Evolutionary conservation across 495 filamentous ascomycete species (phyloP), one percentile per base, ranked within the genome.

Genomic region (Aspergillus funiculosus): DNA sequence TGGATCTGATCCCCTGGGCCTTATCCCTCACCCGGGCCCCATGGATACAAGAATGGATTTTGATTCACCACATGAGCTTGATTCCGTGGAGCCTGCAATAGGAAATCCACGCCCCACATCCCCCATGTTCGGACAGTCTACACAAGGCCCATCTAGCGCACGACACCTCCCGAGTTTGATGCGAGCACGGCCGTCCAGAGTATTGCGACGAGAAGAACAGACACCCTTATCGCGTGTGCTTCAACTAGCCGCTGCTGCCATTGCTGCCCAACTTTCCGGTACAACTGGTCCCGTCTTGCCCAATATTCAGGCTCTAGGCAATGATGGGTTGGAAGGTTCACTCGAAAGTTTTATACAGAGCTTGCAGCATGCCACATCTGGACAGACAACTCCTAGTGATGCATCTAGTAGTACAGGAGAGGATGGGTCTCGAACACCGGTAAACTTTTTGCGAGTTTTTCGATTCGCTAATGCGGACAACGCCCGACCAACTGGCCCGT

Each of bases 381-480:
- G 67, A 11, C 71, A 72, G 39, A 50, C 68, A 30, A 50, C 62
- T 21, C 27, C 64, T 30, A 61, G 54, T 9, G 64, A 68, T 30
- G 39, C 59, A 32, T 46, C 63, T 5, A 60, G 56, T 26, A 36
- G 50, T n/a, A 15, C 46, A 42, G 53, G 46, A 13, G 56, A 54
- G n/a, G 58, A 61, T 21, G 47, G 35, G 34, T 39, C 69, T 26
- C 56, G 68, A 9, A 62, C 73, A 22, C 75, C 78, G 2, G 65
- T 80, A 29, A 80, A 81, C 46, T 79, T 80, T 44, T 62, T 81
- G 41, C 65, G 78, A 28, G 78, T 81, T 27, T 81, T 81, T 51
- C 73, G 78, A 28, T 81, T 81, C 59, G 71, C 75, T 32, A 79
- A 77, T 55, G 65, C 72, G 5, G 71, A 71, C 10, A 34, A 56